Conservation (phyloP, 805 yeast genomes). For the Wickerhamomyces sydowiorum region DNA sequence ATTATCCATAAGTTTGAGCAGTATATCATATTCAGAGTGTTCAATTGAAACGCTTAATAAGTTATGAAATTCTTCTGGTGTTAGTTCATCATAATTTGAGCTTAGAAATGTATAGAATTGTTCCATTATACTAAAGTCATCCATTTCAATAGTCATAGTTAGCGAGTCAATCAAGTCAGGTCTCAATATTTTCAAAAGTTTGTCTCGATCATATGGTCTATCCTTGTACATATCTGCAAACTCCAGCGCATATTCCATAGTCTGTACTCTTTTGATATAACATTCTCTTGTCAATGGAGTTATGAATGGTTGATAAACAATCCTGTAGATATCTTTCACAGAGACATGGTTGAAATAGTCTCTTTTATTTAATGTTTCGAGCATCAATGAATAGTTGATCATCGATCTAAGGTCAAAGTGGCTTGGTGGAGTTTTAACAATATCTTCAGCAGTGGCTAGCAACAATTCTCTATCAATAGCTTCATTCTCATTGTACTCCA, state of each 20-base stretch:
- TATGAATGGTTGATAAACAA: conserved; percentile 5
- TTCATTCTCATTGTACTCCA: not conserved
- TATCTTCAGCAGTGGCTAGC: not conserved
- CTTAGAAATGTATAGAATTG: not conserved
- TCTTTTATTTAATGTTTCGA: conserved; percentile 1
- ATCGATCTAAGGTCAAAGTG: not conserved
- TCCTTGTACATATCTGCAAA: not conserved
- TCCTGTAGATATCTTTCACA: conserved; percentile 1
- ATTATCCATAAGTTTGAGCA: not conserved
- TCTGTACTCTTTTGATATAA: not conserved
- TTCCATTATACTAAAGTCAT: not conserved
- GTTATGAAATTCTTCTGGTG: not conserved
- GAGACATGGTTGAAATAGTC: conserved; percentile 1
- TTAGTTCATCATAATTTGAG: not conserved
- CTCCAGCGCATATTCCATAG: not conserved
- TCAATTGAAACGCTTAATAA: not conserved
- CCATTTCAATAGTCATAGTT: not conserved
- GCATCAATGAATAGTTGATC: conserved; percentile 5
- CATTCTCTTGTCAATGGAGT: not conserved
- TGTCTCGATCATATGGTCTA: not conserved
- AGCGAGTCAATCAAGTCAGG: not conserved
- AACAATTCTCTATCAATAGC: not conserved
- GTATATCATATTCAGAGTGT: not conserved
- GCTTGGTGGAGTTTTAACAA: no score
- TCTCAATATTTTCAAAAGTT: not conserved